Evolutionary conservation across 768 basidiomycete genomes (phyloP).

Genomic region (Mycena latifolia): DNA sequence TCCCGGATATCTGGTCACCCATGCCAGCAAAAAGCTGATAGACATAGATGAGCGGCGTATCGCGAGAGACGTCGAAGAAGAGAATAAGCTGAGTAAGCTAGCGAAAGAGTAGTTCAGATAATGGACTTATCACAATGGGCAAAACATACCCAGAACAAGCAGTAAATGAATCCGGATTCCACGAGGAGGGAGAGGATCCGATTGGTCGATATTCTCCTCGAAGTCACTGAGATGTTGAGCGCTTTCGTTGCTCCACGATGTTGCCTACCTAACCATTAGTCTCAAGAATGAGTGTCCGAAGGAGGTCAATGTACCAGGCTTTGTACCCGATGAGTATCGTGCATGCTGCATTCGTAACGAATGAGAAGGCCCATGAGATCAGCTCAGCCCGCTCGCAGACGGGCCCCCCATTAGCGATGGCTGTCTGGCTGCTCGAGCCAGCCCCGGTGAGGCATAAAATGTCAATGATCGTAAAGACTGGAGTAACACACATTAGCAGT

Average conservation of each 20-base stretch:
- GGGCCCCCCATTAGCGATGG: background rate
- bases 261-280: background rate
- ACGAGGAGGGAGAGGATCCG: constrained; percentile 26
- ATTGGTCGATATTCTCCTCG: background rate
- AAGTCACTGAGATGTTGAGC: background rate
- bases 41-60: background rate
- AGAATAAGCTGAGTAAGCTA: constrained; percentile 22
- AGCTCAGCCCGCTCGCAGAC: background rate
- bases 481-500: background rate
- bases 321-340: background rate
- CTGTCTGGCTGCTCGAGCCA: background rate
- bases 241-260: background rate
- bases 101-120: background rate
- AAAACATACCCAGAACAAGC: constrained; percentile 25
- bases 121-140: background rate
- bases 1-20: constrained; percentile 23
- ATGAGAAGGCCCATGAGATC: background rate
- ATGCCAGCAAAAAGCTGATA: constrained; percentile 9
- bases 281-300: too few species aligned
- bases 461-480: constrained; percentile 9
- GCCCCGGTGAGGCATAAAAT: background rate
- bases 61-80: background rate
- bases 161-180: constrained; percentile 32
- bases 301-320: background rate
- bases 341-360: background rate